Evolutionary conservation across 225 moss, liverwort and hornwort species (phyloP).

Genomic region (Thuidium tamariscinum): DNA sequence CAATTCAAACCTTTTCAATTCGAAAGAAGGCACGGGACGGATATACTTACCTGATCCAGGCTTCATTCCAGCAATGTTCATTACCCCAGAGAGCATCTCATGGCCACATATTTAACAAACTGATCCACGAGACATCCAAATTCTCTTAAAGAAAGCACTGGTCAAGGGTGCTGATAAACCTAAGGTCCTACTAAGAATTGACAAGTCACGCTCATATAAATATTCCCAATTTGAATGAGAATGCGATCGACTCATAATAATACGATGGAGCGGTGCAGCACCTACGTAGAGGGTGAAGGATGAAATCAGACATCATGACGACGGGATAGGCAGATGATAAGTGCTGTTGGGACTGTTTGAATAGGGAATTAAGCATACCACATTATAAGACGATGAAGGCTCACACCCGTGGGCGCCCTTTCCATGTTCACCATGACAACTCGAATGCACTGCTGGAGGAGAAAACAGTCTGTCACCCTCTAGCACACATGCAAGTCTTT

Average conservation of each 20-base stretch:
- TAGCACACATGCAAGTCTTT: constrained; percentile 87
- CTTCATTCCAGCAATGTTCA: constrained; percentile 33
- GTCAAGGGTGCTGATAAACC: constrained; percentile 16
- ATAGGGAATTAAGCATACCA: constrained; percentile 99
- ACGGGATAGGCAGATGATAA: constrained; percentile 60
- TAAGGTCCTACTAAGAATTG: constrained; percentile 1
- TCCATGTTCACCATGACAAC: constrained; percentile 99
- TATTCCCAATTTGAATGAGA: constrained; percentile 18
- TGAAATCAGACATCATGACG: constrained; percentile 29
- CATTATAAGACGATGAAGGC: constrained; percentile 96
- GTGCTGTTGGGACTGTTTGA: constrained; percentile 76
- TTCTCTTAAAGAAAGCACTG: constrained; percentile 16
- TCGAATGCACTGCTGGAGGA: constrained; percentile 99
- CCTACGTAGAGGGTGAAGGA: constrained; percentile 19
- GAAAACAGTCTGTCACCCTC: constrained; percentile 99
- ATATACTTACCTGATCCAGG: constrained; percentile 28
- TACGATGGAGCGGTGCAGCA: constrained; percentile 18
- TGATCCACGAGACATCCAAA: constrained; percentile 26
- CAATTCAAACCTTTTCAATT: background rate
- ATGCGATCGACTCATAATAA: constrained; percentile 25
- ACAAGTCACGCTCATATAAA: constrained; percentile 12
- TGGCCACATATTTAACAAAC: constrained; percentile 24
- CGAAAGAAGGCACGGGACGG: background rate
- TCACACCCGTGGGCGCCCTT: constrained; percentile 99
- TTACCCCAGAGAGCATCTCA: constrained; percentile 22